A percentile compares a stretch with the other conserved stretches of the same genome.
Evolutionary conservation across 495 filamentous ascomycete species (phyloP).

Genomic region (Aspergillus hancockii): DNA sequence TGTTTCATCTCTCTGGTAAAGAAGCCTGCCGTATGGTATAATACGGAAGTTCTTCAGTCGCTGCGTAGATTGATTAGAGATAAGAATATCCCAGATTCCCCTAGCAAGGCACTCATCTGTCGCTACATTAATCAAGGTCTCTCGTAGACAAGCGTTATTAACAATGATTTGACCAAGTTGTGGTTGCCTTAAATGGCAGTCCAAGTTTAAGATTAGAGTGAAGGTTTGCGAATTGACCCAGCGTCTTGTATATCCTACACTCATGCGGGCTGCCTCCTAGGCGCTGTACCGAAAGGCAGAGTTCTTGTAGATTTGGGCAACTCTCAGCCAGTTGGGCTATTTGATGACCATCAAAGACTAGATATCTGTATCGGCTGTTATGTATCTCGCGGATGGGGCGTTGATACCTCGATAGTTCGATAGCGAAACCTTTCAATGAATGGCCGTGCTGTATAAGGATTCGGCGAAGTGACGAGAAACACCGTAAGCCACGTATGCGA

Average conservation of each 20-base stretch:
- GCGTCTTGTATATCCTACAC: constrained; percentile 2
- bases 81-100: constrained; percentile 1
- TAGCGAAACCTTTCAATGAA: constrained; percentile 15
- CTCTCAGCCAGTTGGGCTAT: not conserved
- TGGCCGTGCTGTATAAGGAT: constrained; percentile 16
- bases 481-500: constrained; percentile 1
- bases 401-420: constrained; percentile 3
- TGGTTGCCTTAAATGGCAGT: not conserved
- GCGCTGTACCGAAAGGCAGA: not conserved
- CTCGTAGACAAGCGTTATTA: not conserved
- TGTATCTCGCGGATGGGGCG: not conserved
- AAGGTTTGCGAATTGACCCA: not conserved
- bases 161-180: not conserved
- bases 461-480: not conserved
- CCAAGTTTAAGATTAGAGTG: constrained; percentile 1
- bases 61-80: not conserved
- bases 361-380: not conserved
- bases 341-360: not conserved
- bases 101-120: not conserved
- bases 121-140: not conserved
- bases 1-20: not conserved
- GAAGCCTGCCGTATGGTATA: not conserved
- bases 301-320: not conserved
- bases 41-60: constrained; percentile 3
- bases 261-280: not conserved